Conservation (phyloP, 225 moss, liverwort and hornwort genomes). For the Marchantia polymorpha region DNA sequence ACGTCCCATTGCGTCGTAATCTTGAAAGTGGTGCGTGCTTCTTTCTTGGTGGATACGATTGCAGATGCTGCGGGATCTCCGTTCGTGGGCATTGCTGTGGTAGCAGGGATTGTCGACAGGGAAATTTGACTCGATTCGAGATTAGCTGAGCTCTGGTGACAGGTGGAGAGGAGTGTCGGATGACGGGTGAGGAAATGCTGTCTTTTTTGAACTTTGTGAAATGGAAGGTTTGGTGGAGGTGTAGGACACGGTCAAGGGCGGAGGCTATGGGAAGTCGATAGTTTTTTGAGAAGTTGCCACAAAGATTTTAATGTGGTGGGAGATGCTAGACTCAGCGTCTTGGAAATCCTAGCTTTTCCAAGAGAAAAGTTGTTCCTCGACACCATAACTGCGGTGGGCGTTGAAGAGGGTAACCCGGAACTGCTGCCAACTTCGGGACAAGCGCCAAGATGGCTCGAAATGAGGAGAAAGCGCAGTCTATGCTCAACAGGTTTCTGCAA, state of each 20-base stretch:
- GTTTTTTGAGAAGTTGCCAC: not conserved
- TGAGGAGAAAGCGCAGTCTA: conserved; percentile 99
- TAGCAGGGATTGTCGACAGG: not conserved
- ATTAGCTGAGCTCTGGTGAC: not conserved
- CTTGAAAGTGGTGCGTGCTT: too few relatives aligned
- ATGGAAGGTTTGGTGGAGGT: conserved; percentile 7
- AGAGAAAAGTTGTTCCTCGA: too few relatives aligned
- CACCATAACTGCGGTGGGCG: too few relatives aligned
- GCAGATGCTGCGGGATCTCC: not conserved
- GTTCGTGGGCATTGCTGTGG: not conserved
- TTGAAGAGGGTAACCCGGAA: not conserved
- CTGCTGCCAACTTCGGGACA: too few relatives aligned
- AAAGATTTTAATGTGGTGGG: not conserved
- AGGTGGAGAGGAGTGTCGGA: not conserved
- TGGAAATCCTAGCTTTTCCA: not conserved
- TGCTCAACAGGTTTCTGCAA: conserved; percentile 87
- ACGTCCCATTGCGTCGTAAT: too few relatives aligned
- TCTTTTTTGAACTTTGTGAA: not conserved
- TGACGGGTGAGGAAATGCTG: not conserved
- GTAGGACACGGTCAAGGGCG: not conserved
- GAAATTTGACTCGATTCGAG: not conserved
- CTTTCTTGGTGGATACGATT: not conserved
- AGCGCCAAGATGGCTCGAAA: conserved; percentile 71
- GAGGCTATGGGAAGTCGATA: not conserved
- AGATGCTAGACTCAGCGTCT: not conserved